phyloP scores from a whole-genome alignment of 108 stramenopile species.

The Pseudonitzschia pungens region DNA sequence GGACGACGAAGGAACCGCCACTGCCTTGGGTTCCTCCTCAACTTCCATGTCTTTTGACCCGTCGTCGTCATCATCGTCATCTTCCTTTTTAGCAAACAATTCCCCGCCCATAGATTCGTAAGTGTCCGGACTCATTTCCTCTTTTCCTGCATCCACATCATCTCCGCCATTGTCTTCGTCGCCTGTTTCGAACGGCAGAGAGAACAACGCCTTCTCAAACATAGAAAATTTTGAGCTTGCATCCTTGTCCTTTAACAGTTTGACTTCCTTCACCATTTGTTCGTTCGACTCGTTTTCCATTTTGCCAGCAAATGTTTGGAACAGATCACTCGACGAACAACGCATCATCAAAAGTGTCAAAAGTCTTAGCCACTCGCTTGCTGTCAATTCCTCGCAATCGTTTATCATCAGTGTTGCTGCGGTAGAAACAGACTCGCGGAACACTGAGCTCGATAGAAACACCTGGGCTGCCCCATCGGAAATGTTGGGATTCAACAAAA shows the following conservation, averaged over 20 bases:
- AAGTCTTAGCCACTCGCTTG: constrained; percentile 71
- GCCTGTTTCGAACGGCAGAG: constrained; percentile 17
- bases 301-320: constrained; percentile 58
- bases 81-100: not conserved
- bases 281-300: constrained; percentile 60
- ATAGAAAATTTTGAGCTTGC: constrained; percentile 24
- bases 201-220: constrained; percentile 39
- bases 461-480: constrained; percentile 80
- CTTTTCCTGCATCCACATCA: constrained; percentile 4
- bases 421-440: constrained; percentile 63
- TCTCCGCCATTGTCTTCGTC: constrained; percentile 32
- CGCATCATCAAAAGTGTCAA: constrained; percentile 68
- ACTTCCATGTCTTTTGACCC: constrained; percentile 1
- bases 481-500: constrained; percentile 68
- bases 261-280: constrained; percentile 32
- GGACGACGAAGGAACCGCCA: not conserved
- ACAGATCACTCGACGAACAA: constrained; percentile 73
- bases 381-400: constrained; percentile 61
- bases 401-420: constrained; percentile 53
- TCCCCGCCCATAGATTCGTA: constrained; percentile 1
- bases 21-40: constrained; percentile 8
- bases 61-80: not conserved
- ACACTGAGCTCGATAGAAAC: constrained; percentile 66
- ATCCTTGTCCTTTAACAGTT: constrained; percentile 17
- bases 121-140: not conserved